These are phyloP conservation scores for Xylariaceae sp. DNA, from an alignment of 2,329 filamentous ascomycete species.

Conservation along the genomic window DNA sequence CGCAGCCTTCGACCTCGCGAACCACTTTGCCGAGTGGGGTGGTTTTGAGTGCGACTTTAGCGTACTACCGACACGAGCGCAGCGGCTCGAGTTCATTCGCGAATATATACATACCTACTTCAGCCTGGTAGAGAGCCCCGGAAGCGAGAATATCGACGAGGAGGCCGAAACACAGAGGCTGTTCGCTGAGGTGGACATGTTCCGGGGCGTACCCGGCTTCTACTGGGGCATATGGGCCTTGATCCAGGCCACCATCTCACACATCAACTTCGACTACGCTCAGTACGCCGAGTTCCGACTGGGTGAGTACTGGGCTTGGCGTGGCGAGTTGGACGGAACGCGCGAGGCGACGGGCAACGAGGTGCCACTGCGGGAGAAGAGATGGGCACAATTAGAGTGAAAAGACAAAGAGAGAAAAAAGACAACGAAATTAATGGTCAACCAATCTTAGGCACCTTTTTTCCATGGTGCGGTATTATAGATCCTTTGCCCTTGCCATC, in stretches of 20 bases:
- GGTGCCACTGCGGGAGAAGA: slow-evolving; percentile 72
- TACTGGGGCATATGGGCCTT: slow-evolving; percentile 93
- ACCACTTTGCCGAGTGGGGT: slow-evolving; percentile 98
- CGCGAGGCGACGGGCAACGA: slow-evolving; percentile 54
- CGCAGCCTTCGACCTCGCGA: slow-evolving; percentile 93
- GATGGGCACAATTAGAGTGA: slow-evolving; percentile 70
- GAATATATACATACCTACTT: slow-evolving; percentile 84
- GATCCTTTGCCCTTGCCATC: too few relatives aligned
- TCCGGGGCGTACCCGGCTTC: slow-evolving; percentile 88
- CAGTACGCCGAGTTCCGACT: slow-evolving; percentile 86
- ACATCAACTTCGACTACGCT: slow-evolving; percentile 97
- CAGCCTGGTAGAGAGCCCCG: slow-evolving; percentile 52
- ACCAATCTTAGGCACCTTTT: neutral
- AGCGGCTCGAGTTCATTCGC: slow-evolving; percentile 80
- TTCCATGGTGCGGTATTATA: too few relatives aligned
- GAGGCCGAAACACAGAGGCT: slow-evolving; percentile 72
- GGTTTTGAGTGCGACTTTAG: slow-evolving; percentile 94
- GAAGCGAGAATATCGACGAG: slow-evolving; percentile 46
- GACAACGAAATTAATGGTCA: neutral
- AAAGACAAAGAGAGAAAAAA: neutral
- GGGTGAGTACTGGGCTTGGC: slow-evolving; percentile 93
- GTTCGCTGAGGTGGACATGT: slow-evolving; percentile 82
- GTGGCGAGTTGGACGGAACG: slow-evolving; percentile 72
- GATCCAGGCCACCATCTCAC: slow-evolving; percentile 91
- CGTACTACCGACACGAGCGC: slow-evolving; percentile 77